Conservation (phyloP, 805 yeast genomes). For the Ogataea paraovalis region DNA sequence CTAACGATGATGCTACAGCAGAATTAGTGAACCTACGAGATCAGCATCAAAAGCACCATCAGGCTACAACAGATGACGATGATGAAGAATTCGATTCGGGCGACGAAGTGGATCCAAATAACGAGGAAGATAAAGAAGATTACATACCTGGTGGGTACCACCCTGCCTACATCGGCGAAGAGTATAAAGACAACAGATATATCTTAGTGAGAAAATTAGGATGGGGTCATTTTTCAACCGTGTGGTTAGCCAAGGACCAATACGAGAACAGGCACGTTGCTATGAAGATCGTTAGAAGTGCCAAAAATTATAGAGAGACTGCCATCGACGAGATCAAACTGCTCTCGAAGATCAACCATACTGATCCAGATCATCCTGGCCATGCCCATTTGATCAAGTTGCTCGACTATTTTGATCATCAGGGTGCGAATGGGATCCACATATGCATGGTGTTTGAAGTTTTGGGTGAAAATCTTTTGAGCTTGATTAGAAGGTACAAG, state of each 20-base stretch:
- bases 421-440: constrained; percentile 89
- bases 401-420: constrained; percentile 78
- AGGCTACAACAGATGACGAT: constrained; percentile 32
- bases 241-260: constrained; percentile 77
- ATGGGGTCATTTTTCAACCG: constrained; percentile 98
- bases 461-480: constrained; percentile 86
- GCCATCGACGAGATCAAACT: constrained; percentile 91
- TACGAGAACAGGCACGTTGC: constrained; percentile 75
- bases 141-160: constrained; percentile 94
- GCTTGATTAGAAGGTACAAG: constrained; percentile 72
- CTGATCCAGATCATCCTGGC: constrained; percentile 70
- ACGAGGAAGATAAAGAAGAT: constrained; percentile 85
- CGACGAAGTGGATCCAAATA: constrained; percentile 35
- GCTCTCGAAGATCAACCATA: constrained; percentile 59
- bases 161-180: constrained; percentile 87
- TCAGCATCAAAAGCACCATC: background rate
- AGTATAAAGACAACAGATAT: constrained; percentile 66
- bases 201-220: constrained; percentile 85
- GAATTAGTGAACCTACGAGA: constrained; percentile 2
- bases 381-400: constrained; percentile 76
- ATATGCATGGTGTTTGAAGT: constrained; percentile 98
- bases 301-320: constrained; percentile 86
- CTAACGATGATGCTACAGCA: constrained; percentile 2
- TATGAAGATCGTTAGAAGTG: constrained; percentile 88
- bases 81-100: constrained; percentile 31